Evolutionary conservation across 306 rosid genomes (phyloP).

Genomic region (Lablab purpureus): DNA sequence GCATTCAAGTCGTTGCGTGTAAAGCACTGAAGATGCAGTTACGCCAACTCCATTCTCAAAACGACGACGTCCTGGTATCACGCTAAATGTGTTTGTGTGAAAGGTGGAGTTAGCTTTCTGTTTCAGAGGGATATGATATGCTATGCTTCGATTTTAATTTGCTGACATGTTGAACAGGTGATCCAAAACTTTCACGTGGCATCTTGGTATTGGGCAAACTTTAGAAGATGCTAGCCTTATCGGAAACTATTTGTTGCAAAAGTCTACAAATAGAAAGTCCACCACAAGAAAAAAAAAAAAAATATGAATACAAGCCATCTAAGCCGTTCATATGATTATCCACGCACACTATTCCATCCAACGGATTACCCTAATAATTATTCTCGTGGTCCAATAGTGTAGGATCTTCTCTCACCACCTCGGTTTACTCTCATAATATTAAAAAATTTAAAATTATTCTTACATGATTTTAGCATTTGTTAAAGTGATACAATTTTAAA

Average conservation of each 20-base stretch:
- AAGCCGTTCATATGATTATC: background rate
- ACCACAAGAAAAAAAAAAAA: background rate
- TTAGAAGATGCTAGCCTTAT: constrained; percentile 47
- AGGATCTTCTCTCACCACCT: too few species aligned
- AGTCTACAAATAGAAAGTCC: background rate
- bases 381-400: too few species aligned
- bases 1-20: background rate
- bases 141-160: constrained; percentile 17
- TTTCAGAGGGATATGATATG: constrained; percentile 36
- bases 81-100: background rate
- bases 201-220: background rate
- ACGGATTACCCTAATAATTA: too few species aligned
- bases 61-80: constrained; percentile 18
- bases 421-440: too few species aligned
- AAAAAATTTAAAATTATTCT: too few species aligned
- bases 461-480: too few species aligned
- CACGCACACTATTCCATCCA: too few species aligned
- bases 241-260: constrained; percentile 19
- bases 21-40: too few species aligned
- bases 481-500: too few species aligned
- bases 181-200: constrained; percentile 48
- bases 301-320: background rate
- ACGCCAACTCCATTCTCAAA: background rate
- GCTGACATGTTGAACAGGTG: constrained; percentile 3
- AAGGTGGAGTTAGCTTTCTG: background rate